Conservation (phyloP, 495 filamentous ascomycete species). For the Talaromyces borbonicus region DNA sequence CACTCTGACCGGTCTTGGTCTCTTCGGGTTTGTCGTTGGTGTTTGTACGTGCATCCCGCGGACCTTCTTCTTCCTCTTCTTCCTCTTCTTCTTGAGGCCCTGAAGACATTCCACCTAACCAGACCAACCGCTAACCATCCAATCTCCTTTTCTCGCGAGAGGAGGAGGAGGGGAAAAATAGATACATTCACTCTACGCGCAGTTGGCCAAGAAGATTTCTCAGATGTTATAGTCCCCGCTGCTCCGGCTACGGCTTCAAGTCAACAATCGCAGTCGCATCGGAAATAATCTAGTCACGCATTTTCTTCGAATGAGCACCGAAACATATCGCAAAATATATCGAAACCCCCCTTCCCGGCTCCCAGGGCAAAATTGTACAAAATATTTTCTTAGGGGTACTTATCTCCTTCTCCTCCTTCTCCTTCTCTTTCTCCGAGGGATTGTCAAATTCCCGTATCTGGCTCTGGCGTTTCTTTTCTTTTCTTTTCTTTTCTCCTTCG, state of each 20-base stretch:
- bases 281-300: background rate
- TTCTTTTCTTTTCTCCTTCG: too few species aligned
- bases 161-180: slow-evolving; percentile 21
- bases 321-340: background rate
- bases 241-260: slow-evolving; percentile 31
- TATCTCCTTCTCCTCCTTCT: too few species aligned
- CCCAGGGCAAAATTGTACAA: too few species aligned
- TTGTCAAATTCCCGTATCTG: too few species aligned
- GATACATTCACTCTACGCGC: slow-evolving; percentile 82
- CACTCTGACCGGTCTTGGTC: slow-evolving; percentile 56
- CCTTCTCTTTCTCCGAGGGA: too few species aligned
- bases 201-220: slow-evolving; percentile 95
- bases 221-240: slow-evolving; percentile 77
- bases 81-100: background rate
- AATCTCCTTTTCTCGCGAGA: too few species aligned
- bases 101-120: background rate
- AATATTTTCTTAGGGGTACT: too few species aligned
- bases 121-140: too few species aligned
- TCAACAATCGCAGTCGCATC: slow-evolving; percentile 13
- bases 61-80: background rate
- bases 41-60: slow-evolving; percentile 93
- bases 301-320: background rate
- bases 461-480: too few species aligned
- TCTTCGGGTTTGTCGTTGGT: slow-evolving; percentile 59
- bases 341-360: background rate